A percentile compares a stretch with the other conserved stretches of the same genome.
Conservation (phyloP, 1,284 basidiomycete species). For the Moesziomyces sp. region DNA sequence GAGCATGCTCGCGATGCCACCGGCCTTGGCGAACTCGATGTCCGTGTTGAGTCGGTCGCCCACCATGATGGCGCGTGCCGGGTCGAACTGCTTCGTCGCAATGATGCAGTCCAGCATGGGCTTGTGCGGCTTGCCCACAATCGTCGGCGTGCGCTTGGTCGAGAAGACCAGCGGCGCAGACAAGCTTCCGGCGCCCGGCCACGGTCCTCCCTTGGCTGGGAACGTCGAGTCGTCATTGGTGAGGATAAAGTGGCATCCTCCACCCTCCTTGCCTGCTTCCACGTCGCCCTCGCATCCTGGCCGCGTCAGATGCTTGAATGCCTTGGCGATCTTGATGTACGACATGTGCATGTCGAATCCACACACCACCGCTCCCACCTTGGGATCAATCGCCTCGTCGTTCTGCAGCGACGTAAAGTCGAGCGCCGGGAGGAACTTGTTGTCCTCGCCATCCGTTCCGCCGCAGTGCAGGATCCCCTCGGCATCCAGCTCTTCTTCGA, state of each 20-base stretch:
- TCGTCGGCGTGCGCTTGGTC: constrained; percentile 75
- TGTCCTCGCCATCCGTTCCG: constrained; percentile 86
- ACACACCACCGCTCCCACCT: constrained; percentile 88
- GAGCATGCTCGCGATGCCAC: constrained; percentile 85
- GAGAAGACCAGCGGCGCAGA: constrained; percentile 84
- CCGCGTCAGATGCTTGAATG: constrained; percentile 82
- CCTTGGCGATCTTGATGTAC: constrained; percentile 93
- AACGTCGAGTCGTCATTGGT: constrained; percentile 94
- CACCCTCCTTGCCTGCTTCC: constrained; percentile 73
- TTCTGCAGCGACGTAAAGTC: constrained; percentile 75
- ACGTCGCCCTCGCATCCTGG: constrained; percentile 50
- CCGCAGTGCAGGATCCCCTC: constrained; percentile 85
- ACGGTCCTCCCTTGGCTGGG: constrained; percentile 80
- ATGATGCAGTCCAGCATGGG: constrained; percentile 95
- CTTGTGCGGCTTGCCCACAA: constrained; percentile 89
- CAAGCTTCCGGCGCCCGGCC: constrained; percentile 83
- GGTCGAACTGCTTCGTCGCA: constrained; percentile 78
- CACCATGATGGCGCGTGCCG: constrained; percentile 87
- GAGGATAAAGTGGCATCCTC: constrained; percentile 84
- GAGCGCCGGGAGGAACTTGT: constrained; percentile 78
- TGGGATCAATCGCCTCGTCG: constrained; percentile 74
- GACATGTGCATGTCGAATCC: constrained; percentile 72
- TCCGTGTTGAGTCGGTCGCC: constrained; percentile 96
- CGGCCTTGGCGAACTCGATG: constrained; percentile 87
- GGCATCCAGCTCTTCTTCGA: constrained; percentile 89